Base-by-base conservation (phyloP, 2,329 filamentous ascomycete genomes). In the Arthrobotrys entomopaga region DNA sequence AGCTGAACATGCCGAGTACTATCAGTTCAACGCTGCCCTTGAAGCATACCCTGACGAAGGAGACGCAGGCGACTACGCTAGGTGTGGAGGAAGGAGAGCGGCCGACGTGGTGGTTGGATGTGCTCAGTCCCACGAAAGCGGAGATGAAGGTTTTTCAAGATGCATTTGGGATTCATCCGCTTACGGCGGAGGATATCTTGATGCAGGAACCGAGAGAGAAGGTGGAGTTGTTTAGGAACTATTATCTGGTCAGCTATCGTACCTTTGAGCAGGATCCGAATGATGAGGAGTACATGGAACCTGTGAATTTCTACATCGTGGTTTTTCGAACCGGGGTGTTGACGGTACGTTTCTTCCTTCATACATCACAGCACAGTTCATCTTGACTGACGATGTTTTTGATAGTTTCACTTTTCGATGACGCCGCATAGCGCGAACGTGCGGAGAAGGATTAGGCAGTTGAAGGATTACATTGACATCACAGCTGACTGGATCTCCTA, bases 401-500 rank as follows among this genome's bases (percentile, higher is more conserved):
- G 42, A 11, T 67, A 77, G 61, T 98, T 99, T 84, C 96, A 92
- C 77, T 98, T 97, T 81, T 88, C 88, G 54, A 90, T 90, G 13
- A 97, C 96, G 80, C 88, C 89, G 1, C 95, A 99, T 81, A 92
- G 93, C 11, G 87, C 90, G 49, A 92, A 95, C 77, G 95, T 99
- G 24, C 89, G 94, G 77, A 93, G 91, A 84, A 89, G 95, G 82
- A 98, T 99, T 79, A 90, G 92, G 22, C 91, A 92, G 78, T 85
- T 99, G 65, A 94, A 96, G 80, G 95, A 99, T 80, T 98, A 97
- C 80, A 91, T 98, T 79, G 90, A 93, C 75, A 86, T 99, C 43
- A 96, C 92, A 80, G 93, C 93, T 78, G 95, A 99, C 82, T 99
- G 96, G 94, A 96, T 98, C 78, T 99, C 95, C 84, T 99, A 99